A percentile compares a stretch with the other conserved stretches of the same genome.
phyloP scores from a whole-genome alignment of 1,284 basidiomycete species.

The Sporisorium iseilematis-ciliati region DNA sequence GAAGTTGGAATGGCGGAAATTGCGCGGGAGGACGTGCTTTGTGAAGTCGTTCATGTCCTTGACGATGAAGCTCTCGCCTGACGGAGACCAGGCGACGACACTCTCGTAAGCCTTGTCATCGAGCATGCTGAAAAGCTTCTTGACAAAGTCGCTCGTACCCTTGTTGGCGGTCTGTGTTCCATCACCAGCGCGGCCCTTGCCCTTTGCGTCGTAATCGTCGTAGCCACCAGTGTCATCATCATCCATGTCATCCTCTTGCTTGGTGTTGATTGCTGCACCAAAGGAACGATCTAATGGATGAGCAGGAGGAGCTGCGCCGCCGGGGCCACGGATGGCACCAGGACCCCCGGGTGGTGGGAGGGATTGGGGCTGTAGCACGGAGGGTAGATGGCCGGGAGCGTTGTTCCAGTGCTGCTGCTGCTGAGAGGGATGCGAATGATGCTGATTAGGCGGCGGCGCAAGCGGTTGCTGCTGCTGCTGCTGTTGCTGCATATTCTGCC shows the following conservation, averaged over 20 bases:
- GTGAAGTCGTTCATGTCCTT: constrained; percentile 99
- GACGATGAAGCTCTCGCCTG: constrained; percentile 91
- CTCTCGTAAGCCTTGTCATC: constrained; percentile 81
- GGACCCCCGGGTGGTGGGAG: constrained; percentile 7
- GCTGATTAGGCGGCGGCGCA: constrained; percentile 19
- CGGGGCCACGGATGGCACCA: constrained; percentile 3
- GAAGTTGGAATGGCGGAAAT: constrained; percentile 98
- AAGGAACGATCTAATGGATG: constrained; percentile 26
- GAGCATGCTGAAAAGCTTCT: constrained; percentile 91
- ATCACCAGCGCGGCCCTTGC: constrained; percentile 27
- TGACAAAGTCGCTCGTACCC: constrained; percentile 82
- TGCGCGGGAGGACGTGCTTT: constrained; percentile 88
- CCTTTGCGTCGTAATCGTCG: constrained; percentile 42
- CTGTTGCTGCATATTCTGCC: constrained; percentile 13
- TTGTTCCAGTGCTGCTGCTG: constrained; percentile 34
- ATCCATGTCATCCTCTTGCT: constrained; percentile 40
- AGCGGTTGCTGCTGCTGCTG: constrained; percentile 16
- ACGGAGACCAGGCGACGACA: constrained; percentile 87
- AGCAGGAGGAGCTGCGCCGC: not conserved
- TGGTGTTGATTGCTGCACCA: constrained; percentile 1
- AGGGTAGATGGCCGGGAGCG: constrained; percentile 23
- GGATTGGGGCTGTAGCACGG: constrained; percentile 39
- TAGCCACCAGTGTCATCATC: constrained; percentile 34
- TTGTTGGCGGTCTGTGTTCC: constrained; percentile 37
- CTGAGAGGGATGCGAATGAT: constrained; percentile 20